These are phyloP conservation scores for Blastocystis sp. DNA, from an alignment of 352 stramenopile genomes.

Conservation along the genomic window DNA sequence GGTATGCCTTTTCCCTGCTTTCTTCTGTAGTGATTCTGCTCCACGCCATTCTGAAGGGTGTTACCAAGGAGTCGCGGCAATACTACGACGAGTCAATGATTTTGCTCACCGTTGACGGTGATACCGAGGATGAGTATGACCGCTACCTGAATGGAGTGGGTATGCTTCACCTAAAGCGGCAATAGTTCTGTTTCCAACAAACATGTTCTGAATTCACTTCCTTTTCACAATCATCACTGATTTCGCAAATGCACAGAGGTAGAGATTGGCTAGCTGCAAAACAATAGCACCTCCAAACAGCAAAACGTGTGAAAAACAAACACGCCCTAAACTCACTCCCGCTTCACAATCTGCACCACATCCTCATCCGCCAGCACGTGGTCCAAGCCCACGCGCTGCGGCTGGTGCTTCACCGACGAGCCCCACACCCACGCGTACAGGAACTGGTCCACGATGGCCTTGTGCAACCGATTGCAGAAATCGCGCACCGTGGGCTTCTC, in stretches of 20 bases:
- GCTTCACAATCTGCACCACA: conserved; percentile 97
- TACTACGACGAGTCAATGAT: conserved; percentile 7
- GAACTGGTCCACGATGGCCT: conserved; percentile 81
- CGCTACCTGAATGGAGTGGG: conserved; percentile 13
- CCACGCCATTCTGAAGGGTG: not conserved
- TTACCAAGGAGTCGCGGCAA: not conserved
- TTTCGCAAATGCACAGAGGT: too few species aligned
- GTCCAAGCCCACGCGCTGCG: conserved; percentile 95
- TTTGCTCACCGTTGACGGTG: not conserved
- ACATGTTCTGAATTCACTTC: conserved; percentile 74
- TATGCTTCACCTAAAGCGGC: not conserved
- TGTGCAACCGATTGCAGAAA: conserved; percentile 89
- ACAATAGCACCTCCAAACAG: too few species aligned
- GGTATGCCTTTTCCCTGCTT: not conserved
- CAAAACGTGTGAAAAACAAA: not conserved
- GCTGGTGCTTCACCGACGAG: conserved; percentile 92
- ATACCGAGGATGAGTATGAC: conserved; percentile 31
- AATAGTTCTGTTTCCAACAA: conserved; percentile 46
- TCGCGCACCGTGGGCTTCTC: conserved; percentile 89
- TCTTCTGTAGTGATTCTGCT: not conserved
- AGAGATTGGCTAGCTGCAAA: too few species aligned
- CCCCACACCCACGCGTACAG: conserved; percentile 94
- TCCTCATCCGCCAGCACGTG: conserved; percentile 95
- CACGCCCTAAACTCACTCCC: conserved; percentile 75
- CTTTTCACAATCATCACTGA: conserved; percentile 94